These are phyloP conservation scores for Colletotrichum sp. DNA, from an alignment of 2,329 filamentous ascomycete species.

Conservation along the genomic window DNA sequence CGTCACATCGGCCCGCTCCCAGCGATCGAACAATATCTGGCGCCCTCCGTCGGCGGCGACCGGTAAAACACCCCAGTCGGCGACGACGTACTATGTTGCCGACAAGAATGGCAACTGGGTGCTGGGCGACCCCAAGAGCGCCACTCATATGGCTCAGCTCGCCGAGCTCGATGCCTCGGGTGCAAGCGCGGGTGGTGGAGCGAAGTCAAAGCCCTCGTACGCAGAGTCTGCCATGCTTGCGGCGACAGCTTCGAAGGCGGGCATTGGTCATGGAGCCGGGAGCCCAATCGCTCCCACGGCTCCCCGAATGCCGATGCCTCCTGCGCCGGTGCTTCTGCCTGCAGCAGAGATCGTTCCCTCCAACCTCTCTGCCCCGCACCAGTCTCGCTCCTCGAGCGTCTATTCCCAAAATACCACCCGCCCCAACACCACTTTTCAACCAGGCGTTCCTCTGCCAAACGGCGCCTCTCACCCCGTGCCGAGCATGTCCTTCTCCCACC, in stretches of 20 bases:
- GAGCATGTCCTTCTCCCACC: constrained; percentile 24
- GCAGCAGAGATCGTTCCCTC: constrained; percentile 33
- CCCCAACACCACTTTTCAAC: constrained; percentile 23
- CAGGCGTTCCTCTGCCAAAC: constrained; percentile 3
- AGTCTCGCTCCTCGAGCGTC: constrained; percentile 36
- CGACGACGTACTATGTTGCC: constrained; percentile 53
- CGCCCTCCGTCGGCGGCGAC: constrained; percentile 45
- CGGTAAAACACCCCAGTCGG: constrained; percentile 43
- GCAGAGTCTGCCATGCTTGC: constrained; percentile 18
- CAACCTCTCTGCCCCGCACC: constrained; percentile 18
- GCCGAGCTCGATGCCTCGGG: constrained; percentile 29
- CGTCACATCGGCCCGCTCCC: constrained; percentile 20
- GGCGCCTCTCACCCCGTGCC: constrained; percentile 24
- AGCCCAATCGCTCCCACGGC: constrained; percentile 10
- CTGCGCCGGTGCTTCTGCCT: constrained; percentile 22
- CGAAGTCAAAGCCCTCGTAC: constrained; percentile 12
- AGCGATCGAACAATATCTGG: constrained; percentile 52
- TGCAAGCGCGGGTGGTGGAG: constrained; percentile 16
- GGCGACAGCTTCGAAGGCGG: constrained; percentile 22
- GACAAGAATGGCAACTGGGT: constrained; percentile 62
- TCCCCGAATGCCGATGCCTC: constrained; percentile 7
- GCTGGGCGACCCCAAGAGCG: constrained; percentile 42
- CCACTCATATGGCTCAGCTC: constrained; percentile 24
- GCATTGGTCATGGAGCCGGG: constrained; percentile 21
- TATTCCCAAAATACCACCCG: constrained; percentile 39